Evolutionary conservation across 441 rosid species (phyloP), one percentile per base, ranked within the genome.

Genomic region (Pelargonium australe): DNA sequence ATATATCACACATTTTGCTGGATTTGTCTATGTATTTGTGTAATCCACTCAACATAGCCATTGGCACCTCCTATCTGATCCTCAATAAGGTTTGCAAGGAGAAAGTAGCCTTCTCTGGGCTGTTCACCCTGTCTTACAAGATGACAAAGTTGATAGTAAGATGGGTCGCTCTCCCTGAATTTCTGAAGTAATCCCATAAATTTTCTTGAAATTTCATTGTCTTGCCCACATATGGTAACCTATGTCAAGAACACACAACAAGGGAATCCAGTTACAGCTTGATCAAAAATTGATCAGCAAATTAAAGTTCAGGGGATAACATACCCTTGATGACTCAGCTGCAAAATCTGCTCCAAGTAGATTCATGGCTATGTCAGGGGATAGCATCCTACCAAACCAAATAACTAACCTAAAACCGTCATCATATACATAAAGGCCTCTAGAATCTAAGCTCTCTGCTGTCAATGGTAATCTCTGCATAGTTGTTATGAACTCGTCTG

Each of bases 101-200:
- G 86, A 77, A 90, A 80, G 74, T 82, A 79, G 14, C 95, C 99
- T 85, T 95, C 98, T 79, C 94, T 83, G 43, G 98, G 96, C 79
- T 95, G 98, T 70, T 95, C 97, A 67, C 99, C 98, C 86, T 95
- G 98, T 70, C 99, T 87, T 17, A 92, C 92, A 55, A 92, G 94
- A 71, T 83, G 80, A 70, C 91, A 80, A 67, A 84, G 78, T 72
- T 86, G 96, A 76, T 90, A 80, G 78, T 88, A 90, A 3, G 98
- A 87, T 66, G 76, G 81, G 74, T 95, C 96, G 14, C 71, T 75
- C 73, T 84, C 96, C 82, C 96, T 84, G 69, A 89, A 70, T 76
- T 84, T 87, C 81, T 85, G 82, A 65, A 95, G 72, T 53, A 88
- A 41, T 71, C 67, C 76, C 83, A 82, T 79, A 69, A 95, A 81